A percentile compares a stretch with the other conserved stretches of the same genome.
These are phyloP conservation scores for Colletotrichum orchidophilum DNA, from an alignment of 2,329 filamentous ascomycete species.

Conservation along the genomic window DNA sequence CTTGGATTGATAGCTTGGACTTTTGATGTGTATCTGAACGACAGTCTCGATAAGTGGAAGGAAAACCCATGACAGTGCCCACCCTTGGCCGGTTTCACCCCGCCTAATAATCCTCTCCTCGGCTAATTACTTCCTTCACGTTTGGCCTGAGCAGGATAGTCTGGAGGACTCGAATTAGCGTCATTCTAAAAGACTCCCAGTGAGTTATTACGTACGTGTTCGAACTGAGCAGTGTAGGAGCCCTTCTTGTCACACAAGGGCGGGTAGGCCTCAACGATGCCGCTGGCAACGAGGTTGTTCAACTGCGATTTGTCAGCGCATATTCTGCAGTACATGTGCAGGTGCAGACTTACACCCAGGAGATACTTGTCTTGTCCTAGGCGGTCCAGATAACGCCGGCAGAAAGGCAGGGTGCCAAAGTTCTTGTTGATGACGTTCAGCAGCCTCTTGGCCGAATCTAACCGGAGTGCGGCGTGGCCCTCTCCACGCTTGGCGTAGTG, in stretches of 20 bases:
- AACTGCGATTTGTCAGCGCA: slow-evolving; percentile 63
- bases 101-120: slow-evolving; percentile 82
- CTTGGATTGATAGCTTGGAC: slow-evolving; percentile 15
- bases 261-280: slow-evolving; percentile 90
- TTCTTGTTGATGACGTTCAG: slow-evolving; percentile 94
- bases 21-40: slow-evolving; percentile 25
- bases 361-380: slow-evolving; percentile 96
- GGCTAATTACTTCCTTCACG: slow-evolving; percentile 88
- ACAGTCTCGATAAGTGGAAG: slow-evolving; percentile 25
- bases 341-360: slow-evolving; percentile 72
- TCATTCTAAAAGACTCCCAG: no score
- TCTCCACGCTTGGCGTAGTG: slow-evolving; percentile 85
- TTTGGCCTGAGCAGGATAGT: slow-evolving; percentile 81
- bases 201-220: slow-evolving; percentile 75
- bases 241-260: slow-evolving; percentile 92
- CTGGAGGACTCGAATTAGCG: slow-evolving; percentile 48
- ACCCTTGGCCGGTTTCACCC: slow-evolving; percentile 15
- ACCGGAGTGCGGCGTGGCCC: slow-evolving; percentile 78
- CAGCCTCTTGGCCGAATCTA: slow-evolving; percentile 85
- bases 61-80: slow-evolving; percentile 16
- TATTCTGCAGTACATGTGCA: slow-evolving; percentile 37
- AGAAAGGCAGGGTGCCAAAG: slow-evolving; percentile 92
- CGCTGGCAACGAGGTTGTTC: slow-evolving; percentile 84
- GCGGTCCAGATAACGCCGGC: slow-evolving; percentile 88
- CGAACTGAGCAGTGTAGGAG: slow-evolving; percentile 92